Percentiles rank a stretch among this genome's conserved stretches.
Conservation (phyloP, 139 green algal genomes). For the Micractinium sp. region DNA sequence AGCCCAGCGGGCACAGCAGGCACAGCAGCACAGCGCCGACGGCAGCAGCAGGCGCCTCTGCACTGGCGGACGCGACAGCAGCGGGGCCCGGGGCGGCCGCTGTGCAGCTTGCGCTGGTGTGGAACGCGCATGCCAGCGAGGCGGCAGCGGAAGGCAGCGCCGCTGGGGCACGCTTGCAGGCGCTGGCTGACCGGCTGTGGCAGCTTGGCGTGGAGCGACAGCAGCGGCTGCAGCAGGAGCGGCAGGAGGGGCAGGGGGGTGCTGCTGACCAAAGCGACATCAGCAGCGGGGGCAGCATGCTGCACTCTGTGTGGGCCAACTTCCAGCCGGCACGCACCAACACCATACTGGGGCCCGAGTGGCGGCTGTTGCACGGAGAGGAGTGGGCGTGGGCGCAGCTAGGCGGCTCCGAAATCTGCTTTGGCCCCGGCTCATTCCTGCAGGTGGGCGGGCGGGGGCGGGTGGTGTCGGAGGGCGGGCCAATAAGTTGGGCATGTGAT, state of each 20-base stretch:
- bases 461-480: no score
- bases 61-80: background rate
- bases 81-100: background rate
- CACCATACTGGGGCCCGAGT: conserved; percentile 53
- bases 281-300: conserved; percentile 22
- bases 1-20: background rate
- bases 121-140: conserved; percentile 30
- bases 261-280: background rate
- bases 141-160: background rate
- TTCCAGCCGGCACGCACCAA: conserved; percentile 69
- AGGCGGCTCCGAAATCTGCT: conserved; percentile 62
- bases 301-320: conserved; percentile 81
- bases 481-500: background rate
- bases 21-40: background rate
- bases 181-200: conserved; percentile 19
- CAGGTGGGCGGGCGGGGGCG: conserved; percentile 39
- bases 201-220: background rate
- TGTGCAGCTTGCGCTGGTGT: conserved; percentile 64
- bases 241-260: background rate
- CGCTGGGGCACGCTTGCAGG: background rate
- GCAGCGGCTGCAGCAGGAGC: background rate
- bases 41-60: background rate
- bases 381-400: conserved; percentile 47
- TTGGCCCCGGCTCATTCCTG: conserved; percentile 69
- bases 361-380: conserved; percentile 51